These are phyloP conservation scores for Penicillium taxi DNA, from an alignment of 495 filamentous ascomycete genomes.

Conservation along the genomic window DNA sequence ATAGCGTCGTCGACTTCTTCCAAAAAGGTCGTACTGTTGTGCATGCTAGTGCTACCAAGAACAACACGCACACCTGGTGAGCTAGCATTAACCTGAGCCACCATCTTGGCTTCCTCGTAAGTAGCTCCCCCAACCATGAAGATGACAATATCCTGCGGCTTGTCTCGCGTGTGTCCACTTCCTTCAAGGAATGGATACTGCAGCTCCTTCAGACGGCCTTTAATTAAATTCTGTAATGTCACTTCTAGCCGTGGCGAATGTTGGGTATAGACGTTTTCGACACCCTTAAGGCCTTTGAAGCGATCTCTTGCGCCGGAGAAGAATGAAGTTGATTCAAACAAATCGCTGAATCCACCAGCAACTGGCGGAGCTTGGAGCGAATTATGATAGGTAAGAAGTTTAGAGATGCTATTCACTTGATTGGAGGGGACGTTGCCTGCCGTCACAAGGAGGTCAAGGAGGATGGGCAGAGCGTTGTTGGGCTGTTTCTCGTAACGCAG, in stretches of 20 bases:
- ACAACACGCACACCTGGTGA: conserved; percentile 84
- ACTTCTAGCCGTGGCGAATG: conserved; percentile 83
- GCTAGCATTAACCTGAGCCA: conserved; percentile 85
- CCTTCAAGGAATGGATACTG: conserved; percentile 91
- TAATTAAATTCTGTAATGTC: conserved; percentile 85
- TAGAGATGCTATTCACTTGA: conserved; percentile 63
- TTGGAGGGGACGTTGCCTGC: conserved; percentile 65
- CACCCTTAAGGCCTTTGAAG: conserved; percentile 91
- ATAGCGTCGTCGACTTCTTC: conserved; percentile 81
- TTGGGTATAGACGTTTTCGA: conserved; percentile 98
- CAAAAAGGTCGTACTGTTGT: conserved; percentile 80
- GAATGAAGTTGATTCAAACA: conserved; percentile 86
- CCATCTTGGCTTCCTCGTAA: conserved; percentile 92
- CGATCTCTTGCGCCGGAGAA: conserved; percentile 83
- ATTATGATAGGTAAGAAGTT: conserved; percentile 72
- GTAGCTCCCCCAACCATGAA: conserved; percentile 91
- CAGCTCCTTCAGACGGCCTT: conserved; percentile 73
- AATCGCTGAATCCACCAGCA: conserved; percentile 70
- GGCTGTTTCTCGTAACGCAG: conserved; percentile 84
- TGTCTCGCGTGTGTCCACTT: conserved; percentile 73
- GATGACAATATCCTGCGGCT: conserved; percentile 91
- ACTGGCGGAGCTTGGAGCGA: conserved; percentile 67
- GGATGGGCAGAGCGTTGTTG: conserved; percentile 66
- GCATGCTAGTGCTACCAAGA: conserved; percentile 72
- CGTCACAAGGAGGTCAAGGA: conserved; percentile 77